Evolutionary conservation across 2,329 filamentous ascomycete genomes (phyloP), one percentile per base, ranked within the genome.

Genomic region (Talaromyces sp.): DNA sequence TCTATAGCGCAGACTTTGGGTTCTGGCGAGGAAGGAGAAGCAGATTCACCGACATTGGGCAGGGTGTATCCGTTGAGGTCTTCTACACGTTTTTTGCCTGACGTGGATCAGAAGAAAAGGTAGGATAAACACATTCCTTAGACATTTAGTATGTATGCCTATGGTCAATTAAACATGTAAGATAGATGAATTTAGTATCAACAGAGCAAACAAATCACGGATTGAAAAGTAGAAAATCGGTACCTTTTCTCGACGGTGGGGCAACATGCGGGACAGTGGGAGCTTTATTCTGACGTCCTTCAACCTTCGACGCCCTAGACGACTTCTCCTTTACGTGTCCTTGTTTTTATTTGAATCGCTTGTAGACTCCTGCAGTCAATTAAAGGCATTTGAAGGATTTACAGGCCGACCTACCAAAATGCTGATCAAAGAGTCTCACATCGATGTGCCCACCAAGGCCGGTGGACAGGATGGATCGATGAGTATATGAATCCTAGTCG

Each of bases 361-460:
- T 45, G 43, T 45, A 49, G 13, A 49, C 27, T 31, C 6, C 27
- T 31, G 4, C 27, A 31, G 27, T 31, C 27, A 5, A 31, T 31
- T 7, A 31, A 5, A 31, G 27, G 27, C 27, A 7, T 31, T 31
- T 6, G 27, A 31, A 31, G 27, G 27, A 31, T 6, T 31, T 31
- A 31, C 27, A 13, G 35, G 35, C 35, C 35, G 13, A 37, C 9
- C 35, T 54, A 5, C 3, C 25, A 82, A 68, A 19, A 88, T 89
- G 86, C 75, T 88, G 61, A 86, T 89, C 67, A 75, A 83, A 69
- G 87, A 89, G 72, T 83, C 80, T 19, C 78, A 86, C 73, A 77
- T 82, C 70, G 86, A 89, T 81, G 84, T 89, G 62, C 75, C 83
- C 10, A 89, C 86, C 50, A 81, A 85, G 72, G 82, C 82, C 50